Conservation (phyloP, 2,329 filamentous ascomycete genomes). For the Scleromitrula shiraiana region DNA sequence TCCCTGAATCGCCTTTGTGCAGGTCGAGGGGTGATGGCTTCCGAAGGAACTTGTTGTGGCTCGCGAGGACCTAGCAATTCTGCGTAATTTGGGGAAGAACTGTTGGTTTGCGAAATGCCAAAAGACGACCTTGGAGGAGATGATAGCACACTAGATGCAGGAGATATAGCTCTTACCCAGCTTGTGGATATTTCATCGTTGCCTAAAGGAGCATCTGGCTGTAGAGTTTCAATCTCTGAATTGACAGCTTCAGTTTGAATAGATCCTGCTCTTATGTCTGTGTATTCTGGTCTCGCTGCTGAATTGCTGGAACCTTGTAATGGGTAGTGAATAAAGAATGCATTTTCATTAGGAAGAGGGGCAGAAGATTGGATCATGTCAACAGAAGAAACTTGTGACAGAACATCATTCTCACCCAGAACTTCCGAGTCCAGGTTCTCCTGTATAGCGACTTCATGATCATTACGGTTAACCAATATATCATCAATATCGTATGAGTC, state of each 20-base stretch:
- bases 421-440: not conserved
- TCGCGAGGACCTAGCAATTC: not conserved
- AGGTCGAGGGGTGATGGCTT: not conserved
- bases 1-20: constrained; percentile 15
- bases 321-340: no score
- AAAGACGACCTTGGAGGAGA: constrained; percentile 17
- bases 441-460: not conserved
- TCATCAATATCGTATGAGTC: constrained; percentile 3
- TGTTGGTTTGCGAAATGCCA: no score
- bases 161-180: constrained; percentile 32
- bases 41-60: not conserved
- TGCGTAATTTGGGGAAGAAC: not conserved
- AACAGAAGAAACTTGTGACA: constrained; percentile 8
- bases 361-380: constrained; percentile 2
- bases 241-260: not conserved
- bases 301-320: no score
- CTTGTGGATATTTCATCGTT: constrained; percentile 33
- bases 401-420: not conserved
- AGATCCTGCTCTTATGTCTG: not conserved
- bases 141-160: constrained; percentile 26
- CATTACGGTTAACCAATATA: not conserved
- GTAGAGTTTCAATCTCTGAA: not conserved
- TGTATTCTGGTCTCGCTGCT: no score
- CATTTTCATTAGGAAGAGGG: no score
- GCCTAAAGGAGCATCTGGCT: not conserved